A percentile compares a stretch with the other conserved stretches of the same genome.
Evolutionary conservation across 2,329 filamentous ascomycete genomes (phyloP).

Genomic region (Nothomitra cinnamomea): DNA sequence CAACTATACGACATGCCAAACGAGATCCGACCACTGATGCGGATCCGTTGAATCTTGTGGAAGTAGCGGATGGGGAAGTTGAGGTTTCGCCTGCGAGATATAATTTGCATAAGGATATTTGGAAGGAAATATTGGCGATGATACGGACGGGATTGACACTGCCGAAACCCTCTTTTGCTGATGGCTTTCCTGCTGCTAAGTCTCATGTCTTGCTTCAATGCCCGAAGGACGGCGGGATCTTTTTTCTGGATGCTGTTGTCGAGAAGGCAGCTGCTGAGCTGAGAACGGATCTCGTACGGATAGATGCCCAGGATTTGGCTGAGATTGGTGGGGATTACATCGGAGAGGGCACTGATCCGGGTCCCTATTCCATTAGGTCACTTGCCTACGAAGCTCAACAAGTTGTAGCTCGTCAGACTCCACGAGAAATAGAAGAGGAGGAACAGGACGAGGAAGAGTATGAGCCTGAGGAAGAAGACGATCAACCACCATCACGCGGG

Average conservation of each 20-base stretch:
- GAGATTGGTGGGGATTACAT: constrained; percentile 53
- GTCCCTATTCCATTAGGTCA: constrained; percentile 24
- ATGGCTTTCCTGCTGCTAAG: constrained; percentile 31
- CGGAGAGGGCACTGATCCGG: constrained; percentile 40
- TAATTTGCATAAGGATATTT: constrained; percentile 23
- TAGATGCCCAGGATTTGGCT: constrained; percentile 55
- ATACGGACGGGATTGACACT: constrained; percentile 32
- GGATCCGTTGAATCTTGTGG: background rate
- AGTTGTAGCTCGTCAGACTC: constrained; percentile 22
- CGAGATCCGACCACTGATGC: background rate
- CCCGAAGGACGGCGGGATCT: constrained; percentile 35
- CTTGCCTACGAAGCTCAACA: constrained; percentile 17
- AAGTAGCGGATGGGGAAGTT: background rate
- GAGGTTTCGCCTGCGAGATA: constrained; percentile 18
- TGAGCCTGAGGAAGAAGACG: constrained; percentile 12
- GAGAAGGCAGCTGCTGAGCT: constrained; percentile 43
- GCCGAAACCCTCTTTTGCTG: constrained; percentile 22
- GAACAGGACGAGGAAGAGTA: constrained; percentile 15
- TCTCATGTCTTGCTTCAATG: constrained; percentile 43
- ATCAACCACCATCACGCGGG: background rate
- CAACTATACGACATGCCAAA: constrained; percentile 5
- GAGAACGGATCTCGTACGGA: constrained; percentile 46
- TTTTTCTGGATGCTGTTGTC: constrained; percentile 42
- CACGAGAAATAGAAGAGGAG: constrained; percentile 28
- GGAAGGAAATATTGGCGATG: constrained; percentile 32